Evolutionary conservation across 2,329 filamentous ascomycete genomes (phyloP).

Genomic region (Samsoniella hepiali): DNA sequence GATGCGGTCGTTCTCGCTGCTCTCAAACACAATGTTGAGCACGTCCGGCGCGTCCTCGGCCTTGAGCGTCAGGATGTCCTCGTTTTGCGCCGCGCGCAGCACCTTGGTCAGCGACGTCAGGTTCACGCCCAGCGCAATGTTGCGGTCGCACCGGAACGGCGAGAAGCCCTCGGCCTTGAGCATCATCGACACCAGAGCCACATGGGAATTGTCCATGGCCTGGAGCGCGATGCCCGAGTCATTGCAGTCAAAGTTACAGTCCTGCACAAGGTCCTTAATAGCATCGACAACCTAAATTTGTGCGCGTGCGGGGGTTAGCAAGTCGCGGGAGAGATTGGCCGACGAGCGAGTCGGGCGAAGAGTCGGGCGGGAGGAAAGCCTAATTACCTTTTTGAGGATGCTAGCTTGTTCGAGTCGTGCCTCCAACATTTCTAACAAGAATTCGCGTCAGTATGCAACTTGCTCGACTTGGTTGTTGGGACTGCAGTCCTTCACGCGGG

Average conservation of each 20-base stretch:
- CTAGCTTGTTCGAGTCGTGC: constrained; percentile 93
- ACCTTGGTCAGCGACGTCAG: constrained; percentile 96
- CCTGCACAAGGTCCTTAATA: constrained; percentile 98
- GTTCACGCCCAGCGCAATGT: constrained; percentile 97
- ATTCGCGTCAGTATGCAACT: not conserved
- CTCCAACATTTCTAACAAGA: constrained; percentile 70
- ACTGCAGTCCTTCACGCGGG: not conserved
- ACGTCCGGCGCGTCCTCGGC: constrained; percentile 95
- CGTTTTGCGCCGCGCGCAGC: constrained; percentile 86
- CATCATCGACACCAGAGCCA: constrained; percentile 98
- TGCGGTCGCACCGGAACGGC: constrained; percentile 96
- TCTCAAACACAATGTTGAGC: constrained; percentile 95
- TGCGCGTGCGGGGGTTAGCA: constrained; percentile 12
- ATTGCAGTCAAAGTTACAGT: constrained; percentile 99
- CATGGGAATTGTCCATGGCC: constrained; percentile 99
- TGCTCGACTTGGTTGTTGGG: not conserved
- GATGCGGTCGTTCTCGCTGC: constrained; percentile 78
- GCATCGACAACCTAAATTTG: constrained; percentile 80
- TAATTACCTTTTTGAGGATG: constrained; percentile 86
- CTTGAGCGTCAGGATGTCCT: constrained; percentile 94
- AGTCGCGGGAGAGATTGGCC: constrained; percentile 20
- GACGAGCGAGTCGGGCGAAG: not conserved
- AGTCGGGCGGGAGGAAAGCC: not conserved
- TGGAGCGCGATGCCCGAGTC: constrained; percentile 97
- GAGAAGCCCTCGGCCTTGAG: constrained; percentile 93